A percentile compares a stretch with the other conserved stretches of the same genome.
phyloP scores from a whole-genome alignment of 2,329 filamentous ascomycete species.

The Rhexocercosporidium sp. region DNA sequence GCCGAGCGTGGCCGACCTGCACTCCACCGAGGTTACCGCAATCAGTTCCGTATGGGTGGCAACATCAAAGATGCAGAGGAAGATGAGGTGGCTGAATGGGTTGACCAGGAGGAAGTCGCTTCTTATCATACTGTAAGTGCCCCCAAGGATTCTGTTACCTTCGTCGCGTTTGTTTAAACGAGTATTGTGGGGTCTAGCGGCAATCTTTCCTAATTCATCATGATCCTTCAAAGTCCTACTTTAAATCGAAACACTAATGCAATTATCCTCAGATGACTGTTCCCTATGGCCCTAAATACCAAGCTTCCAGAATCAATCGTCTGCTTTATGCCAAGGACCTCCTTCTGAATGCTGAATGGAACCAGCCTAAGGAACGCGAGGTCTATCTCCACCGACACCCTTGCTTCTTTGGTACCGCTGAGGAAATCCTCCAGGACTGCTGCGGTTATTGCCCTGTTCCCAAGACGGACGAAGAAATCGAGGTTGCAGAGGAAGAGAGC shows the following conservation, averaged over 20 bases:
- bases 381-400: constrained; percentile 84
- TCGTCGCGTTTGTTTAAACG: no score
- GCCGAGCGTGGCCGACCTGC: constrained; percentile 72
- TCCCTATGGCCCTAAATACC: constrained; percentile 66
- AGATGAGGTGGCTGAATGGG: constrained; percentile 85
- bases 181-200: no score
- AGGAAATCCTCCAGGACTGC: constrained; percentile 80
- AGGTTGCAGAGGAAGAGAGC: constrained; percentile 71
- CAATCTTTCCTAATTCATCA: no score
- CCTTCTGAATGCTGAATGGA: constrained; percentile 87
- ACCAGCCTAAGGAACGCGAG: constrained; percentile 73
- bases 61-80: constrained; percentile 80
- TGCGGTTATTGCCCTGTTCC: constrained; percentile 79
- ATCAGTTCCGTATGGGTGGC: constrained; percentile 55
- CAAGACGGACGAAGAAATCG: constrained; percentile 71
- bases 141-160: no score
- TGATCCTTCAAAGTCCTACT: no score
- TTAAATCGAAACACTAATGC: no score
- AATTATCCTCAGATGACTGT: constrained; percentile 58
- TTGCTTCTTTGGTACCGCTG: constrained; percentile 79
- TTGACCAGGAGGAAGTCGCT: constrained; percentile 75
- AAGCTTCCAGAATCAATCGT: constrained; percentile 78
- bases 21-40: constrained; percentile 49
- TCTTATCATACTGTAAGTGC: constrained; percentile 69
- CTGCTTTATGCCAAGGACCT: constrained; percentile 82